Percentiles rank a stretch among this genome's conserved stretches.
Evolutionary conservation across 2,329 filamentous ascomycete genomes (phyloP).

Genomic region (Alternaria sp.): DNA sequence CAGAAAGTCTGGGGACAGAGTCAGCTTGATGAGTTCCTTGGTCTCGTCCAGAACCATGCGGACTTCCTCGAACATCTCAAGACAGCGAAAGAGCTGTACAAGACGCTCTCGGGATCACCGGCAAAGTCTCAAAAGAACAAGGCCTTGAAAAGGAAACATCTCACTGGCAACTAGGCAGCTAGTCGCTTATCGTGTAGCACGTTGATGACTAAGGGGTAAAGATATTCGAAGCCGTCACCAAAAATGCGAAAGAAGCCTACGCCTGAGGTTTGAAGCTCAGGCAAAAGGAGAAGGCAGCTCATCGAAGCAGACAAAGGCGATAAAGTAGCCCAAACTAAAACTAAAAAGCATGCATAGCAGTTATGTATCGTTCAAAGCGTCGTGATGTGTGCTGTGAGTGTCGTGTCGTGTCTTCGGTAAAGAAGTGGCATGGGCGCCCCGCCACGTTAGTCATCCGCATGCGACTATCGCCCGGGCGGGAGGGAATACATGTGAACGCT

Average conservation of each 20-base stretch:
- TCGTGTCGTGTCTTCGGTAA: background rate
- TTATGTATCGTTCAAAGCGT: background rate
- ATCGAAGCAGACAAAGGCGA: background rate
- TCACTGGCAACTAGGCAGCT: too few species aligned
- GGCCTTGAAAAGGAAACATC: too few species aligned
- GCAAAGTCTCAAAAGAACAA: too few species aligned
- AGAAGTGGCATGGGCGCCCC: background rate
- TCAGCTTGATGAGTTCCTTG: too few species aligned
- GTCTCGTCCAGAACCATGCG: too few species aligned
- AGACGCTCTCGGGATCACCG: too few species aligned
- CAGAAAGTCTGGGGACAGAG: too few species aligned
- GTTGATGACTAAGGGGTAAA: background rate
- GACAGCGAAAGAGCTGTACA: too few species aligned
- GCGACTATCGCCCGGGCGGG: too few species aligned
- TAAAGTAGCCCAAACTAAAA: background rate
- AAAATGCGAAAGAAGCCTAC: background rate
- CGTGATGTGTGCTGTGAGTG: background rate
- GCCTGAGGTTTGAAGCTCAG: background rate
- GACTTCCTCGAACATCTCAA: too few species aligned
- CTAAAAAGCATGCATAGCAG: too few species aligned
- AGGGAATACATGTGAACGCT: too few species aligned
- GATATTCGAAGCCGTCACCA: background rate
- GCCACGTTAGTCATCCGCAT: background rate
- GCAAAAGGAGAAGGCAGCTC: background rate
- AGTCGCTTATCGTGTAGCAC: fast-evolving